Evolutionary conservation across 208 protist genomes (phyloP), one percentile per base, ranked within the genome.

Genomic region (Crithidia fasciculata): DNA sequence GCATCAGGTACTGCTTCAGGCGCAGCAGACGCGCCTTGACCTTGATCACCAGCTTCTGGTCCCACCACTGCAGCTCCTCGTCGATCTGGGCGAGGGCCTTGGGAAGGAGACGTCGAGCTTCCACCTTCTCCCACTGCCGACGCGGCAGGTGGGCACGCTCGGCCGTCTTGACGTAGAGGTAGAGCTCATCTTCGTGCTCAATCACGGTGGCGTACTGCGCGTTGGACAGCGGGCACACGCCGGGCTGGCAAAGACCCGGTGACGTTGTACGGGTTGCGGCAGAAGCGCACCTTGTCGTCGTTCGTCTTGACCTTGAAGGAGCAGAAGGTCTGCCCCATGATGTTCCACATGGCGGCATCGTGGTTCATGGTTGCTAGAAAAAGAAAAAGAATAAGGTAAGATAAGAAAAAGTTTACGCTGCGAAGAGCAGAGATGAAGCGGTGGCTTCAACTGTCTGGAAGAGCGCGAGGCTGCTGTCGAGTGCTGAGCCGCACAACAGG

Each of bases 91-190:
- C 88, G 8, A 99, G 78, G n/a, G 98, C 97, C 72, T 95, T 87
- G 45, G 90, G 69, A 99, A 99, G 79, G 98, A 99, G 62, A 91
- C 87, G 55, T 97, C 89, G 13, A 99, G 92, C 81, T 97, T 92
- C n/a, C 8, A 99, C 89, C 80, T 98, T 98, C 85, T 99, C 98
- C 99, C 99, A 99, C 74, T 99, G 80, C 7, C 98, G 96, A 3
- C 89, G 87, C 12, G 99, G 99, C 49, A 95, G 90, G 85, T 99
- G 98, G 9, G 98, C 98, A 53, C 99, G 91, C 89, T 99, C 99
- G 15, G 99, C 96, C 1, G 98, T 99, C 80, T 99, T 99, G 47
- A 99, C 96, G 88, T 98, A 99, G 10, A 99, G 88, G 88, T 99
- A 99, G 9, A 98, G 82, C 74, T 96, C 81, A 63, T 99, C 97